Percentiles rank a stretch among this genome's conserved stretches.
These are phyloP conservation scores for Cercospora sojina DNA, from an alignment of 2,329 filamentous ascomycete species.

Conservation along the genomic window DNA sequence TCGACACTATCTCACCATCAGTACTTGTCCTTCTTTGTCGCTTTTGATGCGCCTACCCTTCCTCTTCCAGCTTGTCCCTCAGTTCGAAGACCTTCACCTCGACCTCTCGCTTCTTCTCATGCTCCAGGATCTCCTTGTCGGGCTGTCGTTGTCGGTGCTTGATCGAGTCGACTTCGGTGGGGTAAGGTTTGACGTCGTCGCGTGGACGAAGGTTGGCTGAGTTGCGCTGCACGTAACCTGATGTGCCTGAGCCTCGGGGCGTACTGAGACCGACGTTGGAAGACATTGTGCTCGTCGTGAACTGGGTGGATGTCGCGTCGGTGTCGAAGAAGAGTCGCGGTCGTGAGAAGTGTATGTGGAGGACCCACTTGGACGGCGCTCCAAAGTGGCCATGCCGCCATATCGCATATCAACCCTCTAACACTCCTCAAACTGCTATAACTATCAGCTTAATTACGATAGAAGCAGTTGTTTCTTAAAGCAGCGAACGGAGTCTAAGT, in stretches of 20 bases:
- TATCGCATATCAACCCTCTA: no score
- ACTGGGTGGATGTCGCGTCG: background rate
- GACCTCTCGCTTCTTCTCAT: slow-evolving; percentile 85
- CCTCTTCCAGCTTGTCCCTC: slow-evolving; percentile 86
- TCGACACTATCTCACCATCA: slow-evolving; percentile 56
- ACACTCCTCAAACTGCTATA: no score
- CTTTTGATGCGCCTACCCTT: slow-evolving; percentile 57
- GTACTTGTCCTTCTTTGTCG: background rate
- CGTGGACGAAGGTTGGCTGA: slow-evolving; percentile 82
- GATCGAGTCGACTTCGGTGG: slow-evolving; percentile 62
- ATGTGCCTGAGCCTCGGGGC: slow-evolving; percentile 91
- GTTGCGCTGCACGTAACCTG: slow-evolving; percentile 96
- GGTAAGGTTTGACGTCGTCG: slow-evolving; percentile 76
- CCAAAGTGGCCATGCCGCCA: no score
- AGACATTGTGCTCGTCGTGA: slow-evolving; percentile 62
- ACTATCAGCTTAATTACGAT: no score
- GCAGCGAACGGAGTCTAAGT: no score
- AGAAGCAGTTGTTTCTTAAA: no score
- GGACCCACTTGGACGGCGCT: no score
- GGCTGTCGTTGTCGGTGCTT: slow-evolving; percentile 79
- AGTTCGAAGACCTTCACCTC: slow-evolving; percentile 93
- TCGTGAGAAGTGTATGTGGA: background rate
- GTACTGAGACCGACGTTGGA: slow-evolving; percentile 96
- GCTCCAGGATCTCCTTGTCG: slow-evolving; percentile 88
- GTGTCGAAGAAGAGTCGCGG: background rate